Conservation (phyloP, 1,284 basidiomycete species). For the Ceratobasidium sp. region DNA sequence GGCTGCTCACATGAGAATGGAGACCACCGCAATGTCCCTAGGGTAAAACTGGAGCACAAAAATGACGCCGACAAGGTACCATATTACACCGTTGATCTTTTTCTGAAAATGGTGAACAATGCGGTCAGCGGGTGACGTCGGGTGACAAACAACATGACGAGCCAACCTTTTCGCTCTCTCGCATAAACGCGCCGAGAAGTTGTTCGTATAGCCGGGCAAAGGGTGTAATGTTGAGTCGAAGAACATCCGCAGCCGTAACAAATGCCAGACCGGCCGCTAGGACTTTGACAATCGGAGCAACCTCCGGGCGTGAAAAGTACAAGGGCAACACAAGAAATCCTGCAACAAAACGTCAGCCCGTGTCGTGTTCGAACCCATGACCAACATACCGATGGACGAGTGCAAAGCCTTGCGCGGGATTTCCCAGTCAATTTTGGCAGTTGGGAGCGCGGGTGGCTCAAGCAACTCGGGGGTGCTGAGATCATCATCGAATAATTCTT, state of each 20-base stretch:
- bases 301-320: conserved; percentile 63
- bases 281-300: conserved; percentile 63
- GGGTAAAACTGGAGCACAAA: conserved; percentile 82
- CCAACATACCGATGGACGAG: conserved; percentile 80
- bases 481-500: conserved; percentile 6
- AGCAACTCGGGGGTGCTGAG: conserved; percentile 26
- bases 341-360: conserved; percentile 48
- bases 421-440: conserved; percentile 67
- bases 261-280: conserved; percentile 73
- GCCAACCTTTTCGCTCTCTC: conserved; percentile 84
- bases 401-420: conserved; percentile 92
- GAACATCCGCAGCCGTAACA: conserved; percentile 77
- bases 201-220: conserved; percentile 83
- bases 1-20: conserved; percentile 81
- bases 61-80: conserved; percentile 93
- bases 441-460: conserved; percentile 8
- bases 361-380: conserved; percentile 35
- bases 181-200: conserved; percentile 87
- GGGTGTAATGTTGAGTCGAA: conserved; percentile 71
- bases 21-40: conserved; percentile 84
- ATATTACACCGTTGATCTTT: conserved; percentile 87
- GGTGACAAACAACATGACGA: background rate
- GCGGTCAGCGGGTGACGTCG: conserved; percentile 1
- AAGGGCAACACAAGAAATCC: conserved; percentile 87
- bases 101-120: conserved; percentile 52